Evolutionary conservation across 495 filamentous ascomycete genomes (phyloP).

Genomic region (Chlorociboria aeruginascens): DNA sequence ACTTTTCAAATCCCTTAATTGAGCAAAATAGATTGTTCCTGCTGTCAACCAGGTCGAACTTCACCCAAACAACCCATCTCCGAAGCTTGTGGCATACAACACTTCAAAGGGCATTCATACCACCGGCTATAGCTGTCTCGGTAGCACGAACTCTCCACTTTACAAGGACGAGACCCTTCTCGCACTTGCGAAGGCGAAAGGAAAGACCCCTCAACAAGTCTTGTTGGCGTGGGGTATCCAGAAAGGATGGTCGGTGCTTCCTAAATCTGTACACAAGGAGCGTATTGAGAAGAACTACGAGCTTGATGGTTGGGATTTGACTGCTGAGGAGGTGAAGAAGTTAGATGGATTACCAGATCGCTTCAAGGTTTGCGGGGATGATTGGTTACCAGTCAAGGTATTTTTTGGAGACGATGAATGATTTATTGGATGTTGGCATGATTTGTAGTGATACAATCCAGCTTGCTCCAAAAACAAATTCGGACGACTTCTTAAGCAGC

Average conservation of each 20-base stretch:
- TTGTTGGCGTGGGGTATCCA: conserved; percentile 67
- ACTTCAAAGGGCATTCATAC: conserved; percentile 60
- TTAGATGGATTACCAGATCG: conserved; percentile 52
- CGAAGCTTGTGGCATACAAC: conserved; percentile 61
- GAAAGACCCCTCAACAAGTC: conserved; percentile 49
- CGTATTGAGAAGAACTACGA: conserved; percentile 63
- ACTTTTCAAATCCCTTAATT: neutral
- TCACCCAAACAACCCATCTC: conserved; percentile 45
- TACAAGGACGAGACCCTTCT: conserved; percentile 56
- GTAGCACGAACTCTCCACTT: conserved; percentile 64
- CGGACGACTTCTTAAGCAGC: no score
- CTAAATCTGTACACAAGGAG: conserved; percentile 66
- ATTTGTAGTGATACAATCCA: neutral
- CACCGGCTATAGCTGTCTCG: conserved; percentile 64
- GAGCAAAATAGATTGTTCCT: conserved; percentile 53
- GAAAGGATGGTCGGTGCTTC: conserved; percentile 62
- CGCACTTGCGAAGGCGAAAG: conserved; percentile 58
- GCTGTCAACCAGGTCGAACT: conserved; percentile 88
- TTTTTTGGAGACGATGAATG: conserved; percentile 85
- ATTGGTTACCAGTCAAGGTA: conserved; percentile 64
- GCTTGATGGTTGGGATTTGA: conserved; percentile 54
- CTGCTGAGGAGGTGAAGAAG: conserved; percentile 48
- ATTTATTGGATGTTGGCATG: conserved; percentile 1
- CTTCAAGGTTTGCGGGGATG: conserved; percentile 63
- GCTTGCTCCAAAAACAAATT: no score